Evolutionary conservation across 805 yeast genomes (phyloP), one percentile per base, ranked within the genome.

Genomic region (Candida xiaguanensis): DNA sequence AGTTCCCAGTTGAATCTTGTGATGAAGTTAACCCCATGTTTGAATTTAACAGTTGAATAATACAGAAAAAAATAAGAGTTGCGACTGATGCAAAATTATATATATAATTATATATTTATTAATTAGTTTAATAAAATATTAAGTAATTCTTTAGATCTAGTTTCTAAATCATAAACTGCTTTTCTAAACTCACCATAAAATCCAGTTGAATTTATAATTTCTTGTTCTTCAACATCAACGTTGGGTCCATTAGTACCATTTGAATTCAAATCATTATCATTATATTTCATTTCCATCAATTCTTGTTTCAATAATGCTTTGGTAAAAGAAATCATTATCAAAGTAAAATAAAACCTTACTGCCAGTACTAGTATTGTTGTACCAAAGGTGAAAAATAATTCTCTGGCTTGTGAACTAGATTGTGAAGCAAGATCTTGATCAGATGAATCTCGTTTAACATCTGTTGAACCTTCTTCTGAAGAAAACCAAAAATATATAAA

Each of bases 401-500:
- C 74, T 38, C 73, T 49, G 5, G 59, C 53, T 36, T 77, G 77
- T 0, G 85, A 67, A 1, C 91, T 91, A 29, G 87, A 78, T 52
- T 81, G 85, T 3, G 77, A 65, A 1, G 67, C 46, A 15, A 53
- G 38, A 15, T 36, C 40, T 8, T 19, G 19, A 17, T 24, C 30
- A 29, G 19, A 33, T 12, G 46, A 36, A 34, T 18, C 49, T 14
- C 22, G 27, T 23, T 39, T 44, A 9, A 11, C 31, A 6, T 38
- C 11, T 6, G 56, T 53, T 14, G 50, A 51, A 18, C 56, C 59
- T 37, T 72, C 79, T 42, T 74, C 77, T 3, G 56, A 49, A 42
- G 65, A 58, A 53, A 88, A 84, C 96, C 97, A 91, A 44, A 78
- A 74, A 38, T 74, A 72, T 5, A 82, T 73, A 56, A 91, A 90